phyloP scores from a whole-genome alignment of 352 stramenopile genomes.

The Phytophthora podocarpi region DNA sequence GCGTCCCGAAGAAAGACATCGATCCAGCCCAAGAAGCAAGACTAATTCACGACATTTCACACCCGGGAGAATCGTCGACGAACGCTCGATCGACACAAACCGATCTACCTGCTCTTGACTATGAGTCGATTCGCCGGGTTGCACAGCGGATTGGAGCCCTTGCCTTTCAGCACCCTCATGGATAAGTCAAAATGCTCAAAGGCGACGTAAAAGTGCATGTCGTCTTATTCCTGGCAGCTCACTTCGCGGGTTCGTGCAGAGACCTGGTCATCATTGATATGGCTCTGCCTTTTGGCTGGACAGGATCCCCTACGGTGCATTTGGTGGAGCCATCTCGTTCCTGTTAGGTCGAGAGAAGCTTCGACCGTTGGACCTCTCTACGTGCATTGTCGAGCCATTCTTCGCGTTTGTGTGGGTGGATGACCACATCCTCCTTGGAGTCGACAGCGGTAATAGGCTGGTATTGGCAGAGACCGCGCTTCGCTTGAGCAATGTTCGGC shows the following conservation, averaged over 20 bases:
- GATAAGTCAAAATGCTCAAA: conserved; percentile 11
- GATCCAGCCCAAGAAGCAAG: background rate
- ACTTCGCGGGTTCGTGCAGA: conserved; percentile 5
- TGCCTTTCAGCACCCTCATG: background rate
- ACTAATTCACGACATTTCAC: conserved; percentile 17
- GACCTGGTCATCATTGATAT: conserved; percentile 8
- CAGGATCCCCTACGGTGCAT: conserved; percentile 17
- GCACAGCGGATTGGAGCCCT: conserved; percentile 6
- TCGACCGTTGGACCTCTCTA: background rate
- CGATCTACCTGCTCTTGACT: background rate
- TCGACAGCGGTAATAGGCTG: background rate
- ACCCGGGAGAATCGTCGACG: background rate
- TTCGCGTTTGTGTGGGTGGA: conserved; percentile 40
- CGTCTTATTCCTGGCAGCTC: background rate
- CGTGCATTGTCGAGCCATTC: conserved; percentile 2
- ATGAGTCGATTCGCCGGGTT: background rate
- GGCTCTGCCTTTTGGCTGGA: conserved; percentile 16
- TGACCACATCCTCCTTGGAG: conserved; percentile 34
- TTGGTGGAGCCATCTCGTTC: conserved; percentile 13
- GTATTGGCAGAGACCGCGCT: conserved; percentile 3
- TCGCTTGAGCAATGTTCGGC: conserved; percentile 9
- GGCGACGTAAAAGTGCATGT: conserved; percentile 26
- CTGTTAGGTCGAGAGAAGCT: conserved; percentile 2
- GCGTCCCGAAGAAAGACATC: conserved; percentile 12
- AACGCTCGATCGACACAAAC: background rate